Base-by-base conservation (phyloP, 306 rosid genomes). In the Comarum palustre region DNA sequence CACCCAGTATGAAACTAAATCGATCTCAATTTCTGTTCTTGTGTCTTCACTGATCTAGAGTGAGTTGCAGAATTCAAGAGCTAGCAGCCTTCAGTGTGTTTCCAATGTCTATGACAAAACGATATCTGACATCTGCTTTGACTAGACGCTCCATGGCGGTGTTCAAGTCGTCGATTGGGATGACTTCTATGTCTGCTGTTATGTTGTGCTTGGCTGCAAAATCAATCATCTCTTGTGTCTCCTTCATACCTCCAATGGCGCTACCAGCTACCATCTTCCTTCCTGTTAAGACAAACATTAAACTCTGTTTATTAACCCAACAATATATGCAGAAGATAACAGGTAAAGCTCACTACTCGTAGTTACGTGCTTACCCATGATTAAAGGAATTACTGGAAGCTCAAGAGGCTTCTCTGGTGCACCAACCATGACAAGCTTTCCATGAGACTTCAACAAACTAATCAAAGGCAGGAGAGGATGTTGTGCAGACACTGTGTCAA, bases 111-210 rank as follows among this genome's bases (percentile, higher is more conserved):
- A 82, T 82, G 10, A 85, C 86, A 70, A 85, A 86, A n/a, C 92
- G 90, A 67, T 88, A 88, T 48, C 75, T 86, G 42, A 88, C 93
- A 61, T 88, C 87, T 0, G 77, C 79, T 60, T 82, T 88, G 15
- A 4, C 2, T 16, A 88, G 81, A 6, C 90, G 86, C 14, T 86
- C 83, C 80, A 86, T 80, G 8, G 90, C 93, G 0, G 73, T 78
- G n/a, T 88, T 88, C 27, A 88, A 72, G 39, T 88, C 82, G 39
- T 84, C 88, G 0, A 88, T 60, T 4, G 86, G 51, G 73, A 88
- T 60, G 31, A 86, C 69, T 52, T 88, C 90, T 19, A 80, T 83
- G 4, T 86, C 86, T 17, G 90, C 86, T n/a, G 82, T 84, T 20
- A 88, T 76, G 20, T 8, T 43, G 42, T 86, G 83, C 74, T 88